Evolutionary conservation across 1,139 yeast genomes (phyloP).

Genomic region (Debaryomyces sp.): DNA sequence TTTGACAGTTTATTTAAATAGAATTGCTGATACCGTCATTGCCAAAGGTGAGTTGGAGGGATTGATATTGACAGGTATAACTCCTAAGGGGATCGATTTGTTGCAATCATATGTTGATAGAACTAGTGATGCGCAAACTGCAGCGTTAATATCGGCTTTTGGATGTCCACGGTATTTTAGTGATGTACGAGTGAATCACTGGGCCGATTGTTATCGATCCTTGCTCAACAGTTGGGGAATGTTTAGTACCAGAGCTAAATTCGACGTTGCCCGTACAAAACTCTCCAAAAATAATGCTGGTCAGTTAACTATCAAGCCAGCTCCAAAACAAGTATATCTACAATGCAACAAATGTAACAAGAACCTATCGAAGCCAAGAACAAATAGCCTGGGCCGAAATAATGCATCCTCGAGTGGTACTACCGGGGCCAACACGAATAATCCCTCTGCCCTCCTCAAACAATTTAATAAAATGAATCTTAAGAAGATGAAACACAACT

Average conservation of each 20-base stretch:
- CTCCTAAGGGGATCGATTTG: slow-evolving; percentile 79
- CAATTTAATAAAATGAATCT: slow-evolving; percentile 39
- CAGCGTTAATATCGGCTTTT: slow-evolving; percentile 76
- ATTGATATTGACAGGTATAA: slow-evolving; percentile 83
- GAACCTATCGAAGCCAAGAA: slow-evolving; percentile 49
- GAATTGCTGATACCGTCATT: slow-evolving; percentile 73
- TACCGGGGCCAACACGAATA: slow-evolving; percentile 13
- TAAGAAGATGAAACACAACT: slow-evolving; percentile 21
- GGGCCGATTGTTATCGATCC: slow-evolving; percentile 77
- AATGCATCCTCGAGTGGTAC: slow-evolving; percentile 8
- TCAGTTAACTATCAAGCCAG: slow-evolving; percentile 46
- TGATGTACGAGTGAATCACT: slow-evolving; percentile 70
- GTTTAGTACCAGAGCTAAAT: slow-evolving; percentile 76
- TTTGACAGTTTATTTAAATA: slow-evolving; percentile 63
- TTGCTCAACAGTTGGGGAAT: slow-evolving; percentile 84
- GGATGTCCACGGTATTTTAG: slow-evolving; percentile 82
- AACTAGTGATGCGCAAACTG: slow-evolving; percentile 92
- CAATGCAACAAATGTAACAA: slow-evolving; percentile 85
- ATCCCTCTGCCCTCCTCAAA: slow-evolving; percentile 35
- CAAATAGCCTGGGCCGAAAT: slow-evolving; percentile 11
- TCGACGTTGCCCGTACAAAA: slow-evolving; percentile 77
- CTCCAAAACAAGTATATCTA: slow-evolving; percentile 75
- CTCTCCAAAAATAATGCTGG: slow-evolving; percentile 60
- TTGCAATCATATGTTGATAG: slow-evolving; percentile 87
- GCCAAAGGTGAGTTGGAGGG: slow-evolving; percentile 88